Evolutionary conservation across 73 alveolate genomes (phyloP).

Genomic region (Paramecium sonneborni): DNA sequence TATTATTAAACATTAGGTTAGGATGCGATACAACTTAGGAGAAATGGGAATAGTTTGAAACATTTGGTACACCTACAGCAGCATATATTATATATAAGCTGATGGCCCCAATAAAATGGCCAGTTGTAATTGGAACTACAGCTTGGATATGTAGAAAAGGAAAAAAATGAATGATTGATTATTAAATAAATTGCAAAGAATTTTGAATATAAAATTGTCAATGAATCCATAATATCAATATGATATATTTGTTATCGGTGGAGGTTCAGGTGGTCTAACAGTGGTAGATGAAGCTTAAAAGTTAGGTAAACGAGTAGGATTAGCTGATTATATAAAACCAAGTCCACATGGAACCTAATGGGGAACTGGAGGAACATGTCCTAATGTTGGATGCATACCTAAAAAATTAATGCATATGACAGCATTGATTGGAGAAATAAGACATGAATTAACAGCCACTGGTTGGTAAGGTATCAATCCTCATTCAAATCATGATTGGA

Average conservation of each 20-base stretch:
- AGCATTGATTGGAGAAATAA: constrained; percentile 57
- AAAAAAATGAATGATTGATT: background rate
- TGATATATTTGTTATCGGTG: constrained; percentile 91
- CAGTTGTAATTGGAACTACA: background rate
- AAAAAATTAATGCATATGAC: constrained; percentile 90
- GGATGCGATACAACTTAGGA: background rate
- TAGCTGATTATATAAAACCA: constrained; percentile 91
- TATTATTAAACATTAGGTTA: background rate
- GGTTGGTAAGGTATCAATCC: constrained; percentile 56
- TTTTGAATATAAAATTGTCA: constrained; percentile 59
- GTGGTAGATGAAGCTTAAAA: constrained; percentile 88
- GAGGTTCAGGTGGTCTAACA: constrained; percentile 97
- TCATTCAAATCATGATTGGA: constrained; percentile 39
- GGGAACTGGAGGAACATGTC: constrained; percentile 99
- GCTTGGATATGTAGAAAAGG: background rate
- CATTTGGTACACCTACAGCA: constrained; percentile 16
- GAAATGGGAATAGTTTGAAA: constrained; percentile 23
- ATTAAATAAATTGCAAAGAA: constrained; percentile 33
- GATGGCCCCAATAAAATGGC: constrained; percentile 40
- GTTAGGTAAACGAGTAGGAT: constrained; percentile 83
- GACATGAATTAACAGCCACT: background rate
- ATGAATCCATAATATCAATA: constrained; percentile 70
- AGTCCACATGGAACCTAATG: constrained; percentile 98
- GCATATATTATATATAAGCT: constrained; percentile 2
- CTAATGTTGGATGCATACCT: constrained; percentile 99